Evolutionary conservation across 2,329 filamentous ascomycete genomes (phyloP).

Genomic region (Lachnellula suecica): DNA sequence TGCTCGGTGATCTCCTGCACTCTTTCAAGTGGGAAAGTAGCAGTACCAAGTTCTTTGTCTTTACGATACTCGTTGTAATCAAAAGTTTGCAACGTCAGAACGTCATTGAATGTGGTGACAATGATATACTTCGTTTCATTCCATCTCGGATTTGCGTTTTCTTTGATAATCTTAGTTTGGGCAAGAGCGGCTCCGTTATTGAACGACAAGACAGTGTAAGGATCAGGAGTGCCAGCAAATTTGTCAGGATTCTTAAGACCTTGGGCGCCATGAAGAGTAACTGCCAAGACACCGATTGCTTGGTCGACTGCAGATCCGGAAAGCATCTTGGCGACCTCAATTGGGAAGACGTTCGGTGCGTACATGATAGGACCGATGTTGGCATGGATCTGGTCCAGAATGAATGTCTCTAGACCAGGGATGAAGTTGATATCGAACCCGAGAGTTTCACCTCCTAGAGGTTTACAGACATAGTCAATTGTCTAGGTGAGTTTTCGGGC

Average conservation of each 20-base stretch:
- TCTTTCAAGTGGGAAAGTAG: slow-evolving; percentile 81
- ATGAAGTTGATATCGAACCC: slow-evolving; percentile 99
- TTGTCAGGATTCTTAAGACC: slow-evolving; percentile 95
- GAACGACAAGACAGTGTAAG: slow-evolving; percentile 81
- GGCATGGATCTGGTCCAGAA: slow-evolving; percentile 92
- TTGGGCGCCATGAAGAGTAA: slow-evolving; percentile 87
- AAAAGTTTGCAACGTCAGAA: slow-evolving; percentile 79
- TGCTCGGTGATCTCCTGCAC: slow-evolving; percentile 75
- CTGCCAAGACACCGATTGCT: slow-evolving; percentile 88
- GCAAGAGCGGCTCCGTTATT: slow-evolving; percentile 81
- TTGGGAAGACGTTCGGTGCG: slow-evolving; percentile 93
- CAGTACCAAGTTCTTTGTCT: slow-evolving; percentile 89
- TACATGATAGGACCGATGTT: slow-evolving; percentile 98
- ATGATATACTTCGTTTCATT: slow-evolving; percentile 97
- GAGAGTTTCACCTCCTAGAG: slow-evolving; percentile 89
- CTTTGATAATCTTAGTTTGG: slow-evolving; percentile 82
- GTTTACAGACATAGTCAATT: slow-evolving; percentile 98
- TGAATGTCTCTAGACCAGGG: slow-evolving; percentile 88
- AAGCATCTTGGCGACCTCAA: slow-evolving; percentile 98
- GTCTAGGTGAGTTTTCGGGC: slow-evolving; percentile 39
- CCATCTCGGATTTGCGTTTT: slow-evolving; percentile 87
- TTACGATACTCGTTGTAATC: slow-evolving; percentile 97
- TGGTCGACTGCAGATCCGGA: slow-evolving; percentile 92
- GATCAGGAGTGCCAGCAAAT: slow-evolving; percentile 88
- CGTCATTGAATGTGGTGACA: slow-evolving; percentile 85